Percentiles rank a stretch among this genome's conserved stretches.
Evolutionary conservation across 2,329 filamentous ascomycete genomes (phyloP).

Genomic region (Monilinia fructigena): DNA sequence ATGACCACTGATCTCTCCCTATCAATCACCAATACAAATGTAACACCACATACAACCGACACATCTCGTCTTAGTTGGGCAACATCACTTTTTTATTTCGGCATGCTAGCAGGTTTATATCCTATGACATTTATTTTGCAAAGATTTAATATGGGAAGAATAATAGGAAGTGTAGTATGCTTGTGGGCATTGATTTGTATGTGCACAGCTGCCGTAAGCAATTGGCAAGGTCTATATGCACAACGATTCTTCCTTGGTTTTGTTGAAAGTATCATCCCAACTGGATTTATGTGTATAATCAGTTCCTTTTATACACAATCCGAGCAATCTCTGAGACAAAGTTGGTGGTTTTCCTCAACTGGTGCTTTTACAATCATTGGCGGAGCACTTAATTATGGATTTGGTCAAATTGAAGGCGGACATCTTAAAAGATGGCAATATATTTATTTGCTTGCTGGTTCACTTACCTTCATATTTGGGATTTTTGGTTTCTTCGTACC

Average conservation of each 20-base stretch:
- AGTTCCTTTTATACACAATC: constrained; percentile 62
- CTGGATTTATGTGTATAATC: constrained; percentile 64
- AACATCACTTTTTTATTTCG: constrained; percentile 77
- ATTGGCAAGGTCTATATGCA: constrained; percentile 61
- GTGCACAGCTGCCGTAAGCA: constrained; percentile 64
- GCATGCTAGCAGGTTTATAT: constrained; percentile 72
- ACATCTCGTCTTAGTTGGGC: constrained; percentile 73
- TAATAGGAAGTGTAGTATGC: constrained; percentile 62
- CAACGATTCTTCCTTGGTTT: constrained; percentile 65
- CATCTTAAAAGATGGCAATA: constrained; percentile 64
- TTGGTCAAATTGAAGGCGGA: constrained; percentile 59
- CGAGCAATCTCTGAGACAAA: constrained; percentile 64
- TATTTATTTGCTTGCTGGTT: constrained; percentile 49
- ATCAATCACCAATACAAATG: constrained; percentile 50
- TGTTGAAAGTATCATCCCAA: constrained; percentile 63
- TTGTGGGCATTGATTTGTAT: constrained; percentile 68
- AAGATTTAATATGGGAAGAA: constrained; percentile 62
- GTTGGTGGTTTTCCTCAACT: constrained; percentile 63
- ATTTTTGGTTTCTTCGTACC: constrained; percentile 64
- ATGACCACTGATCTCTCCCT: constrained; percentile 70
- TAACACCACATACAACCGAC: constrained; percentile 55
- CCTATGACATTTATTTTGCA: constrained; percentile 71
- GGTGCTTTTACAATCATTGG: constrained; percentile 60
- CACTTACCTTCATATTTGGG: constrained; percentile 62
- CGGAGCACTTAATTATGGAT: constrained; percentile 64